phyloP scores from a whole-genome alignment of 352 stramenopile species.

The Globisporangium lucens region DNA sequence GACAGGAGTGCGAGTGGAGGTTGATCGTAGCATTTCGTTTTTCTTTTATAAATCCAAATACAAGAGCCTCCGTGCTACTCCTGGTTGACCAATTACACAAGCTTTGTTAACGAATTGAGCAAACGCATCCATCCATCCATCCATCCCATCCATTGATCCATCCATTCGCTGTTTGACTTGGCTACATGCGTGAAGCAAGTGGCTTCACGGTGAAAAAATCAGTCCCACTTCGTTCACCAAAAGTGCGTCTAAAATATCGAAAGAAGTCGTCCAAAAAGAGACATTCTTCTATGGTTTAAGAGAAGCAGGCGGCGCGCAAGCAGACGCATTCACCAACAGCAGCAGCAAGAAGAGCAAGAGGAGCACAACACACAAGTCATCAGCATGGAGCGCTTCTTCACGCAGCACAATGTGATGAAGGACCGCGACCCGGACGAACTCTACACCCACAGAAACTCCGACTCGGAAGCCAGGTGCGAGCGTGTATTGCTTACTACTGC shows the following conservation, averaged over 20 bases:
- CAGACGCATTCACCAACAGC: constrained; percentile 5
- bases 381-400: constrained; percentile 78
- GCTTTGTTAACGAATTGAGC: neutral
- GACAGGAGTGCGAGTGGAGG: neutral
- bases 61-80: constrained; percentile 3
- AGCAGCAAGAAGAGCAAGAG: constrained; percentile 11
- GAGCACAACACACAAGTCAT: neutral
- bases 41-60: constrained; percentile 15
- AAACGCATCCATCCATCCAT: neutral
- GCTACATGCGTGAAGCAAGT: neutral
- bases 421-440: constrained; percentile 75
- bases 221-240: neutral
- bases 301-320: neutral
- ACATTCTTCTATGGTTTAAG: constrained; percentile 1
- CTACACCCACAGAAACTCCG: constrained; percentile 38
- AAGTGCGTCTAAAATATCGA: constrained; percentile 2
- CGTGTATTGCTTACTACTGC: neutral
- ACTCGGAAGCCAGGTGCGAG: constrained; percentile 68
- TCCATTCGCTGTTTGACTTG: neutral
- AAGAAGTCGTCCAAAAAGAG: neutral
- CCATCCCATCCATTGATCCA: neutral
- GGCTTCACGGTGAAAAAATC: neutral
- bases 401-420: constrained; percentile 69
- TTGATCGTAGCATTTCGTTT: constrained; percentile 6
- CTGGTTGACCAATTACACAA: neutral